Percentiles rank a stretch among this genome's conserved stretches.
Conservation (phyloP, 1,139 yeast species). For the Arxiozyma bovina region DNA sequence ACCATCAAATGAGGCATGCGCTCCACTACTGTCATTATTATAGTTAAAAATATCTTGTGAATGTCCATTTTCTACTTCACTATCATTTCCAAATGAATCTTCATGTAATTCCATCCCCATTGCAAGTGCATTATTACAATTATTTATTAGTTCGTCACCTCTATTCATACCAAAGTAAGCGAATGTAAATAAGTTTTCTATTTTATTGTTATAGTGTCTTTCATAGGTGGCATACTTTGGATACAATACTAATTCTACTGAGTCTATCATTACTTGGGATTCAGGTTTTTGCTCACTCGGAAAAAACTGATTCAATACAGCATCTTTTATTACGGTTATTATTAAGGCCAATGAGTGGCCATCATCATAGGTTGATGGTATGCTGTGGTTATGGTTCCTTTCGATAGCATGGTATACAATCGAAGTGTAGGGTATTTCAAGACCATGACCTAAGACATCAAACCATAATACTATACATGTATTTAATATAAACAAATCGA, state of each 20-base stretch:
- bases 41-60: neutral
- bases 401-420: constrained; percentile 31
- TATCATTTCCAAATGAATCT: constrained; percentile 10
- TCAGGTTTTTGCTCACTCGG: constrained; percentile 4
- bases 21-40: neutral
- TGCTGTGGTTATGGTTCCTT: constrained; percentile 10
- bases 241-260: constrained; percentile 28
- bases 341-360: constrained; percentile 26
- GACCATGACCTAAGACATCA: constrained; percentile 27
- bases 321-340: constrained; percentile 25
- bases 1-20: constrained; percentile 12
- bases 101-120: constrained; percentile 24
- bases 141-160: constrained; percentile 33
- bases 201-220: constrained; percentile 30
- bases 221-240: constrained; percentile 33
- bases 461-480: constrained; percentile 34
- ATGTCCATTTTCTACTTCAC: constrained; percentile 6
- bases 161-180: constrained; percentile 34
- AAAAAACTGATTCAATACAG: constrained; percentile 20
- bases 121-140: constrained; percentile 27
- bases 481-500: constrained; percentile 33
- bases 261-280: constrained; percentile 9
- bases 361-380: constrained; percentile 5
- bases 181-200: constrained; percentile 33
- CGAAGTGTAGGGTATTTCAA: constrained; percentile 31